Conservation (phyloP, 805 yeast genomes). For the Maudiozyma pseudohumilis region DNA sequence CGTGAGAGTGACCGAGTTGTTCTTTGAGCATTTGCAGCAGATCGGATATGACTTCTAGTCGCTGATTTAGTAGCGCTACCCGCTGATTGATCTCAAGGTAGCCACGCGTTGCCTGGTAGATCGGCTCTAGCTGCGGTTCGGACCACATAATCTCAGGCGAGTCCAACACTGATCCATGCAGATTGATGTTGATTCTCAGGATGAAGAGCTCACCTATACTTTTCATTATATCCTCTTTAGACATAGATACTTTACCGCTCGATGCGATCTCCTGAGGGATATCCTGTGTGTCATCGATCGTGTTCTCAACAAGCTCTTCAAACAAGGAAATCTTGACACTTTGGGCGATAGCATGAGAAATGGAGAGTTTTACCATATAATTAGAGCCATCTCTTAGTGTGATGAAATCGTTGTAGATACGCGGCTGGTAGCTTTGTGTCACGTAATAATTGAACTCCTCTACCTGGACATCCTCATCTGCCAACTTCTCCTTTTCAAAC, state of each 20-base stretch:
- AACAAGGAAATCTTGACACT: slow-evolving; percentile 90
- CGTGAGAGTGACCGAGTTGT: slow-evolving; percentile 90
- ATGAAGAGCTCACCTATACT: slow-evolving; percentile 94
- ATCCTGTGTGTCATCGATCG: slow-evolving; percentile 94
- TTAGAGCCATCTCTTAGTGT: slow-evolving; percentile 81
- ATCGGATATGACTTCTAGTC: slow-evolving; percentile 89
- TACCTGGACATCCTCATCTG: slow-evolving; percentile 73
- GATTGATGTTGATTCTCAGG: slow-evolving; percentile 66
- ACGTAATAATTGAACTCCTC: slow-evolving; percentile 94
- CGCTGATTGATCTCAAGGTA: slow-evolving; percentile 92
- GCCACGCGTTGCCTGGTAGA: slow-evolving; percentile 93
- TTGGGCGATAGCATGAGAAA: slow-evolving; percentile 93
- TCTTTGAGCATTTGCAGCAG: slow-evolving; percentile 92
- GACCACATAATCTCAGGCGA: slow-evolving; percentile 99
- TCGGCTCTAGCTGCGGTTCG: slow-evolving; percentile 95
- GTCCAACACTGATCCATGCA: slow-evolving; percentile 83
- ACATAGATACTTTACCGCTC: slow-evolving; percentile 91
- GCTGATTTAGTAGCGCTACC: slow-evolving; percentile 78
- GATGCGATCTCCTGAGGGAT: slow-evolving; percentile 93
- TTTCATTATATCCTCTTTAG: slow-evolving; percentile 90
- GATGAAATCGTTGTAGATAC: slow-evolving; percentile 91
- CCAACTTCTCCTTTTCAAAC: slow-evolving; percentile 84
- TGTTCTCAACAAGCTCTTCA: slow-evolving; percentile 92
- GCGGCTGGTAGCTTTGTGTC: slow-evolving; percentile 88
- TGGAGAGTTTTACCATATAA: slow-evolving; percentile 84